Conservation (phyloP, 805 yeast species). For the Candida sakaeoensis region DNA sequence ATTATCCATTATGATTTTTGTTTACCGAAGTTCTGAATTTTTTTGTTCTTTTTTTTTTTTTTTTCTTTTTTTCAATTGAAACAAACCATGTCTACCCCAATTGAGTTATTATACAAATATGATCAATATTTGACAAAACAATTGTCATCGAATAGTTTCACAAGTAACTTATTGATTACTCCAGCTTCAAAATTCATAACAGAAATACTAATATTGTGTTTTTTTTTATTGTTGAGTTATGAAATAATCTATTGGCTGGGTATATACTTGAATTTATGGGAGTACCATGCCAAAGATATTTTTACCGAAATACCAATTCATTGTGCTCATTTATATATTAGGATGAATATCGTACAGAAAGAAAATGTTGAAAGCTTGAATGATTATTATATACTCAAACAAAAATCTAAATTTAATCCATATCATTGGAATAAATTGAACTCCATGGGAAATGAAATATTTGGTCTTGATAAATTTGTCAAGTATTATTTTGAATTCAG, state of each 20-base stretch:
- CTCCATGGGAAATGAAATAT: conserved; percentile 15
- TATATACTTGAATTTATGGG: conserved; percentile 41
- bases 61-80: not conserved
- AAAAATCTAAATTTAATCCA: conserved; percentile 23
- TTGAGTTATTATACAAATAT: conserved; percentile 9
- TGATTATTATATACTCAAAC: conserved; percentile 27
- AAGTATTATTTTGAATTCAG: conserved; percentile 73
- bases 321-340: conserved; percentile 68
- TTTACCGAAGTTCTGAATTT: not conserved
- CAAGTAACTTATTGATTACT: conserved; percentile 22
- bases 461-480: conserved; percentile 25
- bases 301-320: conserved; percentile 74
- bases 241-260: conserved; percentile 44
- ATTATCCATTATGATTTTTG: conserved; percentile 27
- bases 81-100: conserved; percentile 8
- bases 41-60: conserved; percentile 1
- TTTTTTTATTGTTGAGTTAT: conserved; percentile 29
- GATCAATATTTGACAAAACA: conserved; percentile 10
- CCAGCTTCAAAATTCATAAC: conserved; percentile 27
- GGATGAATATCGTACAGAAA: conserved; percentile 39
- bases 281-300: conserved; percentile 53
- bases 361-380: conserved; percentile 17
- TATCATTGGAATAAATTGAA: conserved; percentile 20
- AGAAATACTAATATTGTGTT: conserved; percentile 21
- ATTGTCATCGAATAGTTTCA: conserved; percentile 16